Percentiles rank a stretch among this genome's conserved stretches.
phyloP scores from a whole-genome alignment of 176 grass and related monocot genomes.

The Oryza punctata region DNA sequence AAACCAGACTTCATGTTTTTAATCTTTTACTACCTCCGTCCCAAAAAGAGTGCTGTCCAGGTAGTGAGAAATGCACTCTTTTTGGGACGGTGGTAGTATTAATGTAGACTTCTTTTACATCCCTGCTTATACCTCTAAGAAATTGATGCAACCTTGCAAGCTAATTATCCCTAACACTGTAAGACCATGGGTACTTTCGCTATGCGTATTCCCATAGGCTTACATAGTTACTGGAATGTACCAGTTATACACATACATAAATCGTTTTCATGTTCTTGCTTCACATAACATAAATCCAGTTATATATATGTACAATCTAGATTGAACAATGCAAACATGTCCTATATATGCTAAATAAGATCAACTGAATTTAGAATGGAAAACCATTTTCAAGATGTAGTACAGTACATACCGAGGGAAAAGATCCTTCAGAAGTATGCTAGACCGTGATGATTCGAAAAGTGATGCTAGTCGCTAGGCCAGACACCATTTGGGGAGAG shows the following conservation, averaged over 20 bases:
- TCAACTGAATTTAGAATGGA: background rate
- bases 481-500: too few relatives aligned
- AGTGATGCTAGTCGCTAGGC: too few relatives aligned
- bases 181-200: background rate
- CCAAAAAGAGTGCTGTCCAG: too few relatives aligned
- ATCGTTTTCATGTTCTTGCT: background rate
- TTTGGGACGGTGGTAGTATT: background rate
- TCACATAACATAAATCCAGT: background rate
- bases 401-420: too few relatives aligned
- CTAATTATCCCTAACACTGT: background rate
- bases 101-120: background rate
- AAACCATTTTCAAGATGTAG: background rate
- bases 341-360: background rate
- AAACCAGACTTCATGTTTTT: background rate
- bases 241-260: too few relatives aligned
- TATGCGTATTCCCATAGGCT: background rate
- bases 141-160: background rate
- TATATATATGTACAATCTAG: background rate
- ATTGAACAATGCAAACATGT: background rate
- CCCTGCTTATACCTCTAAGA: background rate
- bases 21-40: background rate
- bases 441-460: too few relatives aligned
- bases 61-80: too few relatives aligned
- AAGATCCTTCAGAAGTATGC: too few relatives aligned
- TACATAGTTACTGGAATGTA: too few relatives aligned